Evolutionary conservation across 495 filamentous ascomycete genomes (phyloP), one percentile per base, ranked within the genome.

Genomic region (Cercophora scortea): DNA sequence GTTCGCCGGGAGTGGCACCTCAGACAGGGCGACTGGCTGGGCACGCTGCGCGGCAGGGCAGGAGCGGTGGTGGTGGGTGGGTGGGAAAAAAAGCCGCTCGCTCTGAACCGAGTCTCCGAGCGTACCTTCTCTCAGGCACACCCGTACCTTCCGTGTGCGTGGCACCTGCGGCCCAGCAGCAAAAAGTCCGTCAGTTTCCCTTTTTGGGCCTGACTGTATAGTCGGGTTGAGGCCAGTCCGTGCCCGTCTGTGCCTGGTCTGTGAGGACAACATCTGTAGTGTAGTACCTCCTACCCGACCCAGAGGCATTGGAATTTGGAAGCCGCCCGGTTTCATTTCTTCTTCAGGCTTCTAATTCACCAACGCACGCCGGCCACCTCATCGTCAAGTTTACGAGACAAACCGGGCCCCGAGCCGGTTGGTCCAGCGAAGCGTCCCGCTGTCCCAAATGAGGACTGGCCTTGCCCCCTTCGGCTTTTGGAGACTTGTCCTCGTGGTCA

Each of bases 161-260:
- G 50, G 42, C 48, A 49, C 43, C 49, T 49, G 47, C 43, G 36
- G 42, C 13, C 34, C 55, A n/a, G n/a, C 25, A 25, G 25, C 25
- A 25, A 25, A 25, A 25, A 25, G 25, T 25, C 25, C 25, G 25
- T 25, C 25, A 44, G 33, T 18, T 32, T 46, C 19, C 48, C 48
- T 25, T 48, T 44, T 45, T 25, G n/a, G 16, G 19, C 36, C 36
- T 38, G 36, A 11, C 36, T 38, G 36, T 38, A 25, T 25, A 25
- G 25, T 25, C n/a, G n/a, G n/a, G n/a, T 25, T 25, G 2, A 25
- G 2, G 25, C 25, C 25, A 25, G 25, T 25, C 25, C 25, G 25
- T 25, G 25, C 25, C 25, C 25, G 25, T 25, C 25, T 25, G 25
- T 25, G 11, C 34, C 45, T n/a, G 45, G 32, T 32, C 45, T 47